Conservation (phyloP, 1,284 basidiomycete genomes). For the Cerrena zonata region DNA sequence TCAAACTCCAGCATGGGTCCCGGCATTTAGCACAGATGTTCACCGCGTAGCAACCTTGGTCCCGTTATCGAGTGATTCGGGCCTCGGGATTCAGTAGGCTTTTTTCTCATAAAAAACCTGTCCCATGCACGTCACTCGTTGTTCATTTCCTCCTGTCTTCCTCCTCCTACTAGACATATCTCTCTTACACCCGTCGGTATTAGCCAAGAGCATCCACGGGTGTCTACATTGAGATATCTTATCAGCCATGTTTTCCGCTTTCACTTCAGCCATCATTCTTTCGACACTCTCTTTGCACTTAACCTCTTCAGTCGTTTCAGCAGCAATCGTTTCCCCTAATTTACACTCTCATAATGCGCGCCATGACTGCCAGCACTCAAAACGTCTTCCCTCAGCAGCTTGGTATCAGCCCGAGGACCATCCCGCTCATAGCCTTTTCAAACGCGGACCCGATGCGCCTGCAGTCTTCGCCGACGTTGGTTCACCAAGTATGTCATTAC, state of each 20-base stretch:
- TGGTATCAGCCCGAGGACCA: conserved; percentile 60
- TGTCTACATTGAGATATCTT: too few relatives aligned
- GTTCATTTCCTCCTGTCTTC: too few relatives aligned
- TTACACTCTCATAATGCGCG: conserved; percentile 13
- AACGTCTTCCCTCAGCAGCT: conserved; percentile 37
- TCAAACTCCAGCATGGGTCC: too few relatives aligned
- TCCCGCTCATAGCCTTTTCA: conserved; percentile 55
- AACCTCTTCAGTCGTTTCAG: conserved; percentile 17
- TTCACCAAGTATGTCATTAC: conserved; percentile 44
- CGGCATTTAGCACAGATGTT: too few relatives aligned
- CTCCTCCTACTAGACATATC: too few relatives aligned
- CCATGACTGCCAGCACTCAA: too few relatives aligned
- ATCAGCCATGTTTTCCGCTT: not conserved
- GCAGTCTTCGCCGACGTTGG: conserved; percentile 49
- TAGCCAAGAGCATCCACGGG: not conserved
- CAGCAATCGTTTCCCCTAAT: conserved; percentile 6
- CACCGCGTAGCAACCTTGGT: too few relatives aligned
- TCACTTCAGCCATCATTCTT: not conserved
- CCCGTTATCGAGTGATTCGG: too few relatives aligned
- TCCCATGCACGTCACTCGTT: too few relatives aligned
- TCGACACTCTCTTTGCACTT: not conserved
- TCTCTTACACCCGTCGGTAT: not conserved
- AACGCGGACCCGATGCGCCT: conserved; percentile 33
- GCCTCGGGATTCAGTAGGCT: too few relatives aligned
- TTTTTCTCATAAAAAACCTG: too few relatives aligned